These are phyloP conservation scores for Hygrophorus russula DNA, from an alignment of 768 basidiomycete species.

Conservation along the genomic window DNA sequence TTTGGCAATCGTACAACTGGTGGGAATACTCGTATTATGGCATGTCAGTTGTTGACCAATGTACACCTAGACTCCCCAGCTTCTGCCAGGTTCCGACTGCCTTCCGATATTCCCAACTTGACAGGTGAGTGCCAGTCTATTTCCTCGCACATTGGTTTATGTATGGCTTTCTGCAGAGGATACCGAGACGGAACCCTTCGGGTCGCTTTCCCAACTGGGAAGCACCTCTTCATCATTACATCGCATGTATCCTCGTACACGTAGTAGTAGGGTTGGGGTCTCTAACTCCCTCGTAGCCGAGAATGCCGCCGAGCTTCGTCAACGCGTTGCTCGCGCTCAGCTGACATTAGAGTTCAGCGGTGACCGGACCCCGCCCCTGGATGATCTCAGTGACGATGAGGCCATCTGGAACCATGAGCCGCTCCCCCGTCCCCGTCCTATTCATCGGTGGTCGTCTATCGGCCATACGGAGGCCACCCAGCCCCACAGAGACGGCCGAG, in stretches of 20 bases:
- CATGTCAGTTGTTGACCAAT: neutral
- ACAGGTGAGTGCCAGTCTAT: neutral
- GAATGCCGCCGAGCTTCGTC: slow-evolving; percentile 30
- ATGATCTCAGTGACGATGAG: too few relatives aligned
- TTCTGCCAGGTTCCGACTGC: neutral
- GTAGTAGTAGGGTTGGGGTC: slow-evolving; percentile 19
- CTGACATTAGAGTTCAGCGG: slow-evolving; percentile 6
- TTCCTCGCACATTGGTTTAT: neutral
- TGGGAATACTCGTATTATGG: neutral
- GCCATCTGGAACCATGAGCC: too few relatives aligned
- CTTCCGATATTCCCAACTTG: neutral
- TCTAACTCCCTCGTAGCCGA: slow-evolving; percentile 33
- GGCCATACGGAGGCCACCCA: too few relatives aligned
- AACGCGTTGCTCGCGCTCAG: slow-evolving; percentile 25
- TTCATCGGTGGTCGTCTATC: too few relatives aligned
- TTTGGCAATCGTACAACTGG: too few relatives aligned
- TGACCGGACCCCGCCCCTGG: too few relatives aligned
- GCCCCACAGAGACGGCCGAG: too few relatives aligned
- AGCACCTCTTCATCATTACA: slow-evolving; percentile 1
- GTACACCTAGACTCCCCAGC: neutral
- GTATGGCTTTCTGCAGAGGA: neutral
- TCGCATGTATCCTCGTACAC: slow-evolving; percentile 10
- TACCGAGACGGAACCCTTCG: too few relatives aligned
- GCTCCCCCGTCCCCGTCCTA: too few relatives aligned
- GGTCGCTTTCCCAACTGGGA: too few relatives aligned